Evolutionary conservation across 805 yeast species (phyloP), one percentile per base, ranked within the genome.

Genomic region (Myxozyma kluyveri): DNA sequence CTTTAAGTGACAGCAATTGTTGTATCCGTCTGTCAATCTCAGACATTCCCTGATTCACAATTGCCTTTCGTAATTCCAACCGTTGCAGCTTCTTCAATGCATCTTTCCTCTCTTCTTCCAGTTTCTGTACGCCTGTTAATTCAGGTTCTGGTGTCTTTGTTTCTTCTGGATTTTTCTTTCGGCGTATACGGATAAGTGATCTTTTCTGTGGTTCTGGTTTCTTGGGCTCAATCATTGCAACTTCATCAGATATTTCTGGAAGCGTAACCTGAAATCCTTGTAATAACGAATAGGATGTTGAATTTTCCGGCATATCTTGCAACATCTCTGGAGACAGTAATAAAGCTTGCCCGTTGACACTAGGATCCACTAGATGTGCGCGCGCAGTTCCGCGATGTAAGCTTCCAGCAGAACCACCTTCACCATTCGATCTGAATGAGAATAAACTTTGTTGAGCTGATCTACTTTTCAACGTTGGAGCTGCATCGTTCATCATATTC

Each of bases 261-360:
- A 54, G 17, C 0, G 79, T 71, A 3, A 88, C 86, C 61, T 75
- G 74, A 63, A 85, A 83, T 1, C 90, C 89, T 66, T 84, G 90
- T 61, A 77, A 83, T 21, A 85, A 67, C 2, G 88, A 79, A 57
- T 78, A 79, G 24, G 59, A 46, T 26, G 64, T 56, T 6, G 42
- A 39, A 23, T 54, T 58, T 14, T 64, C 66, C 1, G 87, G 86
- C 17, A 83, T 67, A 45, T 82, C 80, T 5, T 68, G 64, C 31
- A 86, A 69, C 56, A 84, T 61, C 32, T 82, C 86, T 58, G 82
- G 86, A 17, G 86, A 77, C n/a, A 84, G 38, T 31, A 49, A 31
- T 36, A 37, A 22, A n/a, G 27, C 27, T 12, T 43, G 38, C 23
- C 47, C 40, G 19, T 44, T 39, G 2, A 36, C 24, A 19, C 26